Evolutionary conservation across 257 asterid species (phyloP), one percentile per base, ranked within the genome.

Genomic region (Ballota nigra): DNA sequence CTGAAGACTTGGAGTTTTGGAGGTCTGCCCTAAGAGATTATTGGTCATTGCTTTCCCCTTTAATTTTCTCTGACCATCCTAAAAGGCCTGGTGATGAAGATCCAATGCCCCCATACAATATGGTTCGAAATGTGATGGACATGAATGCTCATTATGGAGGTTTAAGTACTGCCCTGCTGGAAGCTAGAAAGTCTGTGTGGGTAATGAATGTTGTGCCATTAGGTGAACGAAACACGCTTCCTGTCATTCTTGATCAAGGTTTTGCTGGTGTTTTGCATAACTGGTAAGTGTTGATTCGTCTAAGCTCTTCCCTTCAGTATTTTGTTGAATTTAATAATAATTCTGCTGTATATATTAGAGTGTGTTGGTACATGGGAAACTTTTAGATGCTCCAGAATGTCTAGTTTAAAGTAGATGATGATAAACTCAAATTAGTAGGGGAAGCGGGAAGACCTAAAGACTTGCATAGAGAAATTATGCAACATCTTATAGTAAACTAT

Each of bases 31-130:
- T 88, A 68, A 83, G 85, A 76, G 86, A 88, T 74, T 95, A 89
- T 86, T 95, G 99, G 99, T 89, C 99, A 19, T 77, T 92, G 86
- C 95, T 95, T 58, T 89, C 97, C 78, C 98, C 98, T 43, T 82
- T 94, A 72, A 91, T 94, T 75, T 94, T 94, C 79, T 92, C 98
- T 43, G 98, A 90, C 86, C 97, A 90, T 84, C 98, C 98, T n/a
- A 92, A 92, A 79, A 88, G 98, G 82, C 96, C 97, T 5, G 95
- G 97, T 55, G 97, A 92, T 61, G 98, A 92, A 81, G 98, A 94
- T 60, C 98, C 98, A 6, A 71, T 83, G 74, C 93, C 96, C 74
- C 98, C 97, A 5, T 89, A 88, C 79, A 91, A 94, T 74, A 89
- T 94, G 98, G 87, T 94, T 52, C 86, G 96, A 55, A 93, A 93